Evolutionary conservation across 176 grass and related monocot genomes (phyloP), one percentile per base, ranked within the genome.

Genomic region (Chrysopogon serrulatus): DNA sequence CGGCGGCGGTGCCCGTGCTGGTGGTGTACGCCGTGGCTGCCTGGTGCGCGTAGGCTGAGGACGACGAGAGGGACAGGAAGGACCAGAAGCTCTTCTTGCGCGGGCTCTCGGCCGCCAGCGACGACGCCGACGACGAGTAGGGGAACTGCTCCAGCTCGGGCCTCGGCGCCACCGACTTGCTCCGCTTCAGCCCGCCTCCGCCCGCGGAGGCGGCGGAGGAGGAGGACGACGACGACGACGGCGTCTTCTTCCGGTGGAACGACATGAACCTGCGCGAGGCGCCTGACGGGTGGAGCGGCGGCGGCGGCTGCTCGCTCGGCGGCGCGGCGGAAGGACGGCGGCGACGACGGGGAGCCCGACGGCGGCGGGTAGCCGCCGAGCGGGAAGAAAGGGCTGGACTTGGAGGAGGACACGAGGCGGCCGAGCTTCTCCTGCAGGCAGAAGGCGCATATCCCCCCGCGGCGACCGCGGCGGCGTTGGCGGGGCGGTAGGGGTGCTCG

Each of bases 21-120:
- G 61, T 1, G 36, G 47, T 0, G 49, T 82, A 82, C 0, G 85
- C 18, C 37, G 71, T 23, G 61, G 68, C 34, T 71, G 79, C 33
- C 48, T 68, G 79, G 71, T 82, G 66, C 76, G 87, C 77, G 85
- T 81, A 87, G 1, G 91, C 66, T 5, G 90, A 76, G 19, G 77
- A 86, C 15, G 92, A 83, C 0, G 91, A 81, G 43, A 92, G 85
- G 87, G 86, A 90, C 71, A 97, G 83, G 85, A 97, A 97, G 30
- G 94, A 97, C 94, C 94, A 97, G 76, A 97, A 94, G 85, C 94
- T 97, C 90, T 97, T 97, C 85, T 97, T 97, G 44, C 94, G 70
- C 21, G 91, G 94, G 76, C 92, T 97, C 49, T 97, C 91, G 26
- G 77, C 83, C 40, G 90, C 74, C 62, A 83, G 27, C 23, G 82